Conservation (phyloP, 1,284 basidiomycete species). For the Malassezia pachydermatis region DNA sequence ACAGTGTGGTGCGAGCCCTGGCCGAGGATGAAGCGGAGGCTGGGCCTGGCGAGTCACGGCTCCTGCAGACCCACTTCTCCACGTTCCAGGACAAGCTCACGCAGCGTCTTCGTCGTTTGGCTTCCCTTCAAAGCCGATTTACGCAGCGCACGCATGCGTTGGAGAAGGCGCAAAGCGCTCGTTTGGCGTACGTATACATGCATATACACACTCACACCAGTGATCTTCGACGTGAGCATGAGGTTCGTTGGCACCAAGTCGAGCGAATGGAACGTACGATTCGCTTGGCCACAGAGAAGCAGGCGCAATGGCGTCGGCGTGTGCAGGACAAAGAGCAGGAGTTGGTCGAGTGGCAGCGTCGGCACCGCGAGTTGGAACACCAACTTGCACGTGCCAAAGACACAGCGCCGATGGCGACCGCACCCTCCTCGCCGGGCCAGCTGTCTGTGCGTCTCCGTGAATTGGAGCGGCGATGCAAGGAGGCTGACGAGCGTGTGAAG, state of each 20-base stretch:
- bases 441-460: slow-evolving; percentile 50
- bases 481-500: slow-evolving; percentile 87
- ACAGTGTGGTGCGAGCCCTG: slow-evolving; percentile 69
- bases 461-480: slow-evolving; percentile 71
- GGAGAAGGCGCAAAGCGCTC: slow-evolving; percentile 63
- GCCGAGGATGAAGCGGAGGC: slow-evolving; percentile 40
- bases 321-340: slow-evolving; percentile 74
- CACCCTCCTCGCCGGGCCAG: slow-evolving; percentile 5
- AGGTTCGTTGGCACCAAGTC: slow-evolving; percentile 76
- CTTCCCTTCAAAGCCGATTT: slow-evolving; percentile 71
- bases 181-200: slow-evolving; percentile 52
- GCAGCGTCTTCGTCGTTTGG: slow-evolving; percentile 68
- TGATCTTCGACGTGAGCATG: slow-evolving; percentile 75
- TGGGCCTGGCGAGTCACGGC: slow-evolving; percentile 20
- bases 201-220: slow-evolving; percentile 34
- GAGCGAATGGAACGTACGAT: slow-evolving; percentile 84
- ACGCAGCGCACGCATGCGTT: slow-evolving; percentile 73
- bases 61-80: slow-evolving; percentile 69
- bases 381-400: slow-evolving; percentile 55
- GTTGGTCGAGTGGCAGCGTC: slow-evolving; percentile 60
- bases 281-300: slow-evolving; percentile 71
- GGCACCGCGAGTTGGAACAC: slow-evolving; percentile 64
- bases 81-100: slow-evolving; percentile 94
- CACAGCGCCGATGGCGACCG: not conserved
- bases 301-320: slow-evolving; percentile 75